Percentiles rank a stretch among this genome's conserved stretches.
Evolutionary conservation across 192 early-diverging fungal species (phyloP).

Genomic region (Coemansia sp.): DNA sequence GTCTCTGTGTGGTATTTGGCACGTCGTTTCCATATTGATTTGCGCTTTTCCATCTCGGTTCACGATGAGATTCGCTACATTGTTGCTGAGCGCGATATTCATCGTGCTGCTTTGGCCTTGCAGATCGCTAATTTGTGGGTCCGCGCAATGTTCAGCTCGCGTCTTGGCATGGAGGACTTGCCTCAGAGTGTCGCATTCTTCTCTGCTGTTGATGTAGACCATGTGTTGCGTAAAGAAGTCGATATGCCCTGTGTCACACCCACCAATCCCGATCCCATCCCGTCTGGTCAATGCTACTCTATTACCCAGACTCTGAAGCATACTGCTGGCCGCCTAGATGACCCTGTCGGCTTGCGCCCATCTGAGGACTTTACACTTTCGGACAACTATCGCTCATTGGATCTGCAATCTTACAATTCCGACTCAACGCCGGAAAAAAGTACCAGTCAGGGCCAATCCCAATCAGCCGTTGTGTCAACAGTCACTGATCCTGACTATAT

Average conservation of each 20-base stretch:
- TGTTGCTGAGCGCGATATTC: slow-evolving; percentile 70
- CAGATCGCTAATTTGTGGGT: slow-evolving; percentile 95
- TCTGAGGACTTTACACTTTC: slow-evolving; percentile 9
- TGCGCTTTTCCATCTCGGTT: slow-evolving; percentile 85
- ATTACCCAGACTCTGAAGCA: slow-evolving; percentile 25
- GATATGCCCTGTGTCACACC: slow-evolving; percentile 84
- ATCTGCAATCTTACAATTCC: not conserved
- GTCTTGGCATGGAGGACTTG: slow-evolving; percentile 81
- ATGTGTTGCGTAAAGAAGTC: slow-evolving; percentile 88
- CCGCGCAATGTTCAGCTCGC: slow-evolving; percentile 79
- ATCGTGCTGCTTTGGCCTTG: slow-evolving; percentile 76
- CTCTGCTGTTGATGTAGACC: slow-evolving; percentile 91
- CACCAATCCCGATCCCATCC: slow-evolving; percentile 62
- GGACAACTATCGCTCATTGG: slow-evolving; percentile 6
- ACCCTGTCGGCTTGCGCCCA: slow-evolving; percentile 2
- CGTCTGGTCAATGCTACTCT: slow-evolving; percentile 50
- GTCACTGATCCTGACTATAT: slow-evolving; percentile 8
- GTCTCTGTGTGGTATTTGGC: slow-evolving; percentile 85
- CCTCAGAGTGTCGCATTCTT: slow-evolving; percentile 92
- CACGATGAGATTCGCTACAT: slow-evolving; percentile 95
- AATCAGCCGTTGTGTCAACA: no score
- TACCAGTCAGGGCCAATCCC: no score
- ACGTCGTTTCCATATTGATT: slow-evolving; percentile 70
- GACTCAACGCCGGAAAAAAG: no score
- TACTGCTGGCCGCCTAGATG: slow-evolving; percentile 22